A percentile compares a stretch with the other conserved stretches of the same genome.
phyloP scores from a whole-genome alignment of 106 monocot genomes.

The Dendrobium chrysotoxum region DNA sequence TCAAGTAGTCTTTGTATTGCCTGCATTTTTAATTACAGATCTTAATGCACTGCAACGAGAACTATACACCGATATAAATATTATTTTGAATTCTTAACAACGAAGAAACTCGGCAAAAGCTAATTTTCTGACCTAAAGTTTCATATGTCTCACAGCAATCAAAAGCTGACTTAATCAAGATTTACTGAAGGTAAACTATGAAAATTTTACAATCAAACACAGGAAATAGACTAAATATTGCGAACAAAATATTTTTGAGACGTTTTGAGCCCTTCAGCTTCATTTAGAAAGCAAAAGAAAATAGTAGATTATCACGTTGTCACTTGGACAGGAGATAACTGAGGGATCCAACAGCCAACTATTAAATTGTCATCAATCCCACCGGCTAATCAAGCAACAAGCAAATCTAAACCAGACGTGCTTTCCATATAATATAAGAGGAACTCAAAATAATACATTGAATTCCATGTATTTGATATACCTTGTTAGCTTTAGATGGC shows the following conservation, averaged over 20 bases:
- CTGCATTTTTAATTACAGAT: constrained; percentile 27
- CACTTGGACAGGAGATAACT: neutral
- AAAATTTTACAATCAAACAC: neutral
- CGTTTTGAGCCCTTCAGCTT: neutral
- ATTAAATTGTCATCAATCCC: neutral
- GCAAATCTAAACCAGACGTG: neutral
- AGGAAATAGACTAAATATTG: neutral
- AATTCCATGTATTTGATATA: constrained; percentile 13
- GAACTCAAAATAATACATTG: neutral
- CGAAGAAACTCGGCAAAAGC: neutral
- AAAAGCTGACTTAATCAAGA: neutral
- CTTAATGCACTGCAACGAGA: neutral
- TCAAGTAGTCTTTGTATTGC: constrained; percentile 82
- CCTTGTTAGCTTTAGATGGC: constrained; percentile 68
- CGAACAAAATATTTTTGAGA: neutral
- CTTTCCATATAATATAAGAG: neutral
- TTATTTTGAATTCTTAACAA: neutral
- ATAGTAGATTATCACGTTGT: neutral
- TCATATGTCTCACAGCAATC: neutral
- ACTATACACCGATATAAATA: neutral
- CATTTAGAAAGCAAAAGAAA: neutral
- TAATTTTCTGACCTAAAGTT: neutral
- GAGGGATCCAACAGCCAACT: neutral
- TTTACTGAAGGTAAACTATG: neutral
- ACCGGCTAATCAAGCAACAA: neutral